These are phyloP conservation scores for Dactylonectria macrodidyma DNA, from an alignment of 2,329 filamentous ascomycete species.

Conservation along the genomic window DNA sequence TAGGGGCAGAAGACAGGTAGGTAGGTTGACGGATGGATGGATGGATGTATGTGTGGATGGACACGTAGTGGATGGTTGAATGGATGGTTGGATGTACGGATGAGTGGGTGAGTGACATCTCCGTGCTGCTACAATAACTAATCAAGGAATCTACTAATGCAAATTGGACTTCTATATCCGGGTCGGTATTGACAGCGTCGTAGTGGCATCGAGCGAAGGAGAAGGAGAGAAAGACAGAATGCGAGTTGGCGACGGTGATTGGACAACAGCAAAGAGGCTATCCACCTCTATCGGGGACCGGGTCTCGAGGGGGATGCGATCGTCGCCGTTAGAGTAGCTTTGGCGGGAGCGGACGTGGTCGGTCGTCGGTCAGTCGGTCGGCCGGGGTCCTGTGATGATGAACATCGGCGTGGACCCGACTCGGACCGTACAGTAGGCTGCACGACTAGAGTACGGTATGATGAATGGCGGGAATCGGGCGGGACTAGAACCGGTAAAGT, in stretches of 20 bases:
- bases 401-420: background rate
- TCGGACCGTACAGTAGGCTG: background rate
- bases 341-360: slow-evolving; percentile 15
- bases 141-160: background rate
- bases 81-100: too few species aligned
- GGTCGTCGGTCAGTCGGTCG: slow-evolving; percentile 17
- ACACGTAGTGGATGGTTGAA: too few species aligned
- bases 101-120: background rate
- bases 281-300: slow-evolving; percentile 7
- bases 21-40: too few species aligned
- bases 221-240: background rate
- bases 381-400: slow-evolving; percentile 12
- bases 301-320: slow-evolving; percentile 15
- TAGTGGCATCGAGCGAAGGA: background rate
- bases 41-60: too few species aligned
- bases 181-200: background rate
- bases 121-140: background rate
- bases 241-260: background rate
- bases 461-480: background rate
- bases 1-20: slow-evolving; percentile 2
- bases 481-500: background rate
- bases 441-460: background rate
- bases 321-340: slow-evolving; percentile 31
- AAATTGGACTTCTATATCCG: slow-evolving; percentile 1
- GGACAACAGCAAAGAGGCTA: background rate